These are phyloP conservation scores for Suhomyces kilbournensis DNA, from an alignment of 805 yeast genomes.

Conservation along the genomic window DNA sequence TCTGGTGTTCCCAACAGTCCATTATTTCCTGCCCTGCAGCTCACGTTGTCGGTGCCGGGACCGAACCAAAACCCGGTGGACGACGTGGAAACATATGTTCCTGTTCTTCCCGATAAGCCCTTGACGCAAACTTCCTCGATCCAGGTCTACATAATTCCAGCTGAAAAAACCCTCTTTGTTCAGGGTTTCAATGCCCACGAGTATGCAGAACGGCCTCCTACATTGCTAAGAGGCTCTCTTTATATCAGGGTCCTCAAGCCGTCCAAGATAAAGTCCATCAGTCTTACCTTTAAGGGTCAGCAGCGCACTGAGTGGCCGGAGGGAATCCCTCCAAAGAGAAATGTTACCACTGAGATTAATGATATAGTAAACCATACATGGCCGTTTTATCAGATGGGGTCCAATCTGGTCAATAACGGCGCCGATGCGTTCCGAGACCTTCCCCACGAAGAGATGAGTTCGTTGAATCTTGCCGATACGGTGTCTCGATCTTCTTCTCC, in stretches of 20 bases:
- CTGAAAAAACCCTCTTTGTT: slow-evolving; percentile 76
- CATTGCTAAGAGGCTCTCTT: slow-evolving; percentile 77
- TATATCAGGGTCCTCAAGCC: slow-evolving; percentile 69
- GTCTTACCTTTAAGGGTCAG: slow-evolving; percentile 60
- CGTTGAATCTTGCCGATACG: slow-evolving; percentile 32
- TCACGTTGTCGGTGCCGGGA: slow-evolving; percentile 10
- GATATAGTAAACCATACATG: slow-evolving; percentile 78
- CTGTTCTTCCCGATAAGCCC: slow-evolving; percentile 56
- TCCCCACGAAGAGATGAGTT: slow-evolving; percentile 30
- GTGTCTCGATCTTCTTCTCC: slow-evolving; percentile 18
- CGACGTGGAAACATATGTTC: slow-evolving; percentile 20
- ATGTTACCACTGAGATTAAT: slow-evolving; percentile 60
- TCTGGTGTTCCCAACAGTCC: slow-evolving; percentile 16
- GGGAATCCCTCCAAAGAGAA: slow-evolving; percentile 89
- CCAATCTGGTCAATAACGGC: slow-evolving; percentile 34
- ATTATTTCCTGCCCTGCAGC: slow-evolving; percentile 22
- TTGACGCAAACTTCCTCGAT: slow-evolving; percentile 59
- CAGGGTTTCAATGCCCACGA: slow-evolving; percentile 78
- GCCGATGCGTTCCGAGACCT: slow-evolving; percentile 45
- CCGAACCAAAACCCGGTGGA: background rate
- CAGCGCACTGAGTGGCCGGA: slow-evolving; percentile 95
- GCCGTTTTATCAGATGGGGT: slow-evolving; percentile 66
- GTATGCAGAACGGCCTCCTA: slow-evolving; percentile 64
- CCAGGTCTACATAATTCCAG: slow-evolving; percentile 68
- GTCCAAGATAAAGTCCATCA: slow-evolving; percentile 62